These are phyloP conservation scores for Phytophthora melonis DNA, from an alignment of 352 stramenopile species.

Conservation along the genomic window DNA sequence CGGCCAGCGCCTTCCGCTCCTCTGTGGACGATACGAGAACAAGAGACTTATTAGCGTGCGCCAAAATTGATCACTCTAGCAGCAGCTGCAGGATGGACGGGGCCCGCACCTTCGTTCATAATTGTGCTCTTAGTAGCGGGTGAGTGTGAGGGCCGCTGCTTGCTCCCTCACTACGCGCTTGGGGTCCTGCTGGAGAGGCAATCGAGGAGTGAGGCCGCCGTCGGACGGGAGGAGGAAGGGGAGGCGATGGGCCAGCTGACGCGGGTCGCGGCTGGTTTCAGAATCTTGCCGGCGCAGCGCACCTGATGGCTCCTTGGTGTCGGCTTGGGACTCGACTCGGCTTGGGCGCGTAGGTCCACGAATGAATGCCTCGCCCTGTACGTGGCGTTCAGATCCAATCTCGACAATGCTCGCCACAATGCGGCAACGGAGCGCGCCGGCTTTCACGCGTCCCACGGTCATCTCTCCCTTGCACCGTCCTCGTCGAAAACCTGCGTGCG, in stretches of 20 bases:
- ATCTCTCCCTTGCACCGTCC: slow-evolving; percentile 25
- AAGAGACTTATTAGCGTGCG: not conserved
- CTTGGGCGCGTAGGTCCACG: not conserved
- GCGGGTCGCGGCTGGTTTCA: not conserved
- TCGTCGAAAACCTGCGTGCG: not conserved
- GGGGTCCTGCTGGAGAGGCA: slow-evolving; percentile 10
- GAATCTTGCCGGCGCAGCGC: not conserved
- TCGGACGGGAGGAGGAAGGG: not conserved
- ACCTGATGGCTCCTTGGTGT: not conserved
- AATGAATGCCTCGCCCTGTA: not conserved
- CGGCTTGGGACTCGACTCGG: not conserved
- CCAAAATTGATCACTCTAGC: not conserved
- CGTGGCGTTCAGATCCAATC: not conserved
- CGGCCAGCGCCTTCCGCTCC: slow-evolving; percentile 59
- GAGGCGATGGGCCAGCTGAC: not conserved
- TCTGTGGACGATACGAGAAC: slow-evolving; percentile 28
- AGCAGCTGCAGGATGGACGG: not conserved
- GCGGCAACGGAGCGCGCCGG: slow-evolving; percentile 10
- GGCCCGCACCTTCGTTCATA: not conserved
- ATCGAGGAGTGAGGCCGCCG: slow-evolving; percentile 17
- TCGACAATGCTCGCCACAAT: slow-evolving; percentile 15
- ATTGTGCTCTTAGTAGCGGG: not conserved
- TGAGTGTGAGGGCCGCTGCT: not conserved
- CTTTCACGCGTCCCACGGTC: slow-evolving; percentile 8
- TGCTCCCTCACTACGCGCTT: not conserved